Conservation (phyloP, 1,284 basidiomycete genomes). For the Marasmius tenuissimus region DNA sequence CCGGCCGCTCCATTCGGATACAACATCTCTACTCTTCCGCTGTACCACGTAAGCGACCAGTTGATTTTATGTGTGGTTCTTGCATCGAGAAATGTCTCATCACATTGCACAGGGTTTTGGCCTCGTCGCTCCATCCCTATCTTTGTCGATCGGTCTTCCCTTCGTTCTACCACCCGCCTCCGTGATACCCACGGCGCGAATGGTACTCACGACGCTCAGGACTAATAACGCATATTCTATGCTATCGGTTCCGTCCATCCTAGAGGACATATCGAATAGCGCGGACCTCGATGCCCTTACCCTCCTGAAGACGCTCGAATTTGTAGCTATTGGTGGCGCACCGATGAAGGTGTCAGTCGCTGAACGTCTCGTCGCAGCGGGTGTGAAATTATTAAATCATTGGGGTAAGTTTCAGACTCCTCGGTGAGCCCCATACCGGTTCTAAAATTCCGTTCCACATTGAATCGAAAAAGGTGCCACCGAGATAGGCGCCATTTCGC, state of each 20-base stretch:
- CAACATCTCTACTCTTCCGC: slow-evolving; percentile 34
- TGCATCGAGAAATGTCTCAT: background rate
- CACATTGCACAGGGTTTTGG: slow-evolving; percentile 30
- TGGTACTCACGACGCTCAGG: slow-evolving; percentile 25
- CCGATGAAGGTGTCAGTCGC: slow-evolving; percentile 36
- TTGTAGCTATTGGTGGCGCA: slow-evolving; percentile 36
- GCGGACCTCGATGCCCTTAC: slow-evolving; percentile 23
- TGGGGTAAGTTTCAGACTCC: slow-evolving; percentile 28
- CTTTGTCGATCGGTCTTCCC: slow-evolving; percentile 34
- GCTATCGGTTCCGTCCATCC: slow-evolving; percentile 36
- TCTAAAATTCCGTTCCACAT: background rate
- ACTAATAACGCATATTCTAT: slow-evolving; percentile 28
- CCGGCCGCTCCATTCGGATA: slow-evolving; percentile 24
- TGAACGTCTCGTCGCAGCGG: slow-evolving; percentile 25
- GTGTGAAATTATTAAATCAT: slow-evolving; percentile 36
- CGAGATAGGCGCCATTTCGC: slow-evolving; percentile 35
- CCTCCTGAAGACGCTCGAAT: slow-evolving; percentile 27
- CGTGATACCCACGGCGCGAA: slow-evolving; percentile 33
- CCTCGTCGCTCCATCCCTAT: slow-evolving; percentile 31
- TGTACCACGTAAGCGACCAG: slow-evolving; percentile 32
- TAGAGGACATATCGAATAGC: slow-evolving; percentile 33
- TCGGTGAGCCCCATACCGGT: background rate
- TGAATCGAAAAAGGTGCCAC: slow-evolving; percentile 26
- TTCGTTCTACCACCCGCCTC: slow-evolving; percentile 32
- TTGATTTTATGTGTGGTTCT: background rate